phyloP scores from a whole-genome alignment of 2,329 filamentous ascomycete genomes.

The Neoascochyta sp. region DNA sequence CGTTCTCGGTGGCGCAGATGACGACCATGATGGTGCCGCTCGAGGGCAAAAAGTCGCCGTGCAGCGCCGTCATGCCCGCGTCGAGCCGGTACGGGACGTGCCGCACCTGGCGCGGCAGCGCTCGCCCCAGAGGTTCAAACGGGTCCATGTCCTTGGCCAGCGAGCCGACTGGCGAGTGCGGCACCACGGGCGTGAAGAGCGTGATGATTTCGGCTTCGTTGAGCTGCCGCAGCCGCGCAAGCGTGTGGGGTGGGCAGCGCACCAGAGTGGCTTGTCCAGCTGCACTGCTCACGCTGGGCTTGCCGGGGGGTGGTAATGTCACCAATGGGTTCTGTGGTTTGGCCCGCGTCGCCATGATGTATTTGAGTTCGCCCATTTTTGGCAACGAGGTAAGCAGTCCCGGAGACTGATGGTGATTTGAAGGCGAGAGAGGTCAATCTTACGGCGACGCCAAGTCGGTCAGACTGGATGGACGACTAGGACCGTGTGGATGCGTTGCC shows the following conservation, averaged over 20 bases:
- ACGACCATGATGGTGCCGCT: conserved; percentile 61
- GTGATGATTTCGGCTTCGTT: conserved; percentile 41
- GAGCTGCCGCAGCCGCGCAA: conserved; percentile 32
- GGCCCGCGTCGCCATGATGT: too few species aligned
- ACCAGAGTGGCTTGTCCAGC: conserved; percentile 19
- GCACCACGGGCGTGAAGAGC: conserved; percentile 54
- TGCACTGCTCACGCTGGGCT: too few species aligned
- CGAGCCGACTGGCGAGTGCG: conserved; percentile 36
- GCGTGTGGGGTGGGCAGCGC: conserved; percentile 21
- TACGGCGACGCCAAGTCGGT: too few species aligned
- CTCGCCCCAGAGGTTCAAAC: conserved; percentile 67
- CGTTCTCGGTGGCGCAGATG: conserved; percentile 32
- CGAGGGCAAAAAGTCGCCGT: conserved; percentile 60
- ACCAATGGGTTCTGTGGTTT: too few species aligned
- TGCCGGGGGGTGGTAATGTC: too few species aligned
- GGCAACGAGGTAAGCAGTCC: too few species aligned
- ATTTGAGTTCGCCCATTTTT: too few species aligned
- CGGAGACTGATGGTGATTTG: too few species aligned
- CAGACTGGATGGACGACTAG: too few species aligned
- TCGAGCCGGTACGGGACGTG: conserved; percentile 69
- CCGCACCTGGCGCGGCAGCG: conserved; percentile 59
- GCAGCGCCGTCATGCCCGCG: conserved; percentile 60
- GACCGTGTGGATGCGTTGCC: too few species aligned
- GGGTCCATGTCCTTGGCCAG: conserved; percentile 56
- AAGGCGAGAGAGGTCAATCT: too few species aligned